These are phyloP conservation scores for Rosa rugosa DNA, from an alignment of 306 rosid species.

Conservation along the genomic window DNA sequence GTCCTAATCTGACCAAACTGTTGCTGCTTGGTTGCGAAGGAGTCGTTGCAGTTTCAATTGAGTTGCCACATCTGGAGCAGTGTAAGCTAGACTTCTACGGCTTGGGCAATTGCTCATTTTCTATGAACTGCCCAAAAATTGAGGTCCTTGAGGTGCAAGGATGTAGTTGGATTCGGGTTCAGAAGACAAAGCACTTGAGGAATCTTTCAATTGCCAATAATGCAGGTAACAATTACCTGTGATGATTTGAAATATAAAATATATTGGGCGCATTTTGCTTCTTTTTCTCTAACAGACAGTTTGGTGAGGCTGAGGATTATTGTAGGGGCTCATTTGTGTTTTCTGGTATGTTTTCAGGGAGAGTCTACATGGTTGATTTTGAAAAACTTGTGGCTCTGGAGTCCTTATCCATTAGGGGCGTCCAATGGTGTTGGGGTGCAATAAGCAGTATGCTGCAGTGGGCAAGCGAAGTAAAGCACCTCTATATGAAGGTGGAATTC, in stretches of 20 bases:
- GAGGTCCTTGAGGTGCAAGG: conserved; percentile 93
- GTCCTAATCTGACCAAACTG: conserved; percentile 68
- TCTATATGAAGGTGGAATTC: conserved; percentile 93
- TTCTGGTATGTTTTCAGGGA: conserved; percentile 51
- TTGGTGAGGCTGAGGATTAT: not conserved
- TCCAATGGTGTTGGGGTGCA: conserved; percentile 97
- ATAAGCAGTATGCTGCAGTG: conserved; percentile 74
- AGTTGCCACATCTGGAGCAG: conserved; percentile 58
- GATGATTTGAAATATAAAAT: conserved; percentile 5
- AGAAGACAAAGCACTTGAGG: conserved; percentile 54
- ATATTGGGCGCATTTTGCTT: not conserved
- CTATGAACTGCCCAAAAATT: conserved; percentile 60
- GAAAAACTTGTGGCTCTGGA: conserved; percentile 74
- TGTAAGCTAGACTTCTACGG: conserved; percentile 95
- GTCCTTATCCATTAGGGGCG: conserved; percentile 71
- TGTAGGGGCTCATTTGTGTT: not conserved
- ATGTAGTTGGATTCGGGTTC: conserved; percentile 87
- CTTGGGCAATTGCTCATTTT: conserved; percentile 63
- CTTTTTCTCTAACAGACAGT: not conserved
- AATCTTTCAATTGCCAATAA: conserved; percentile 71
- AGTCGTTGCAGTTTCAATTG: conserved; percentile 54
- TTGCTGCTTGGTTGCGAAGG: conserved; percentile 91
- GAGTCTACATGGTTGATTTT: conserved; percentile 87
- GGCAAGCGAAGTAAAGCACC: conserved; percentile 88
- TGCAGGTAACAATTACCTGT: conserved; percentile 50